phyloP scores from a whole-genome alignment of 169 alveolate genomes.

The Babesia gibsoni region DNA sequence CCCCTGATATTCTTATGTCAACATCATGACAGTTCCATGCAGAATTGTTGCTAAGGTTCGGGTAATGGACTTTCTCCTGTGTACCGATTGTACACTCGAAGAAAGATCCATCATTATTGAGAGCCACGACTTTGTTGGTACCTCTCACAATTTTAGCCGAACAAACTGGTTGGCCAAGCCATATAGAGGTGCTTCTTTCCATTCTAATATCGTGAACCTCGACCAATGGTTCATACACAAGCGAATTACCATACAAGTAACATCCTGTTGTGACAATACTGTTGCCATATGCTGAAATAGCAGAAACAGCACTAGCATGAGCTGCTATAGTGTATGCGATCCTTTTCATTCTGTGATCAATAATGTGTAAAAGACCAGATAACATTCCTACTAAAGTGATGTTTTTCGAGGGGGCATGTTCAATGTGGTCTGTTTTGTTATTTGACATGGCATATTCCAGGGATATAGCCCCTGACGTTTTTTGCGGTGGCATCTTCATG shows the following conservation, averaged over 20 bases:
- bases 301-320: conserved; percentile 22
- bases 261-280: conserved; percentile 53
- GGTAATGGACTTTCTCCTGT: conserved; percentile 8
- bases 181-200: conserved; percentile 7
- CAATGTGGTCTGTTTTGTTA: neutral
- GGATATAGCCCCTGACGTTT: conserved; percentile 39
- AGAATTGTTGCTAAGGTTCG: neutral
- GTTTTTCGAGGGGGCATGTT: conserved; percentile 6
- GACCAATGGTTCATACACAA: conserved; percentile 48
- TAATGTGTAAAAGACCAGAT: conserved; percentile 57
- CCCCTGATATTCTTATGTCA: conserved; percentile 16
- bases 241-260: conserved; percentile 20
- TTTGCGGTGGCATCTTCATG: neutral
- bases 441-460: conserved; percentile 27
- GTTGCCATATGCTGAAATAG: conserved; percentile 45
- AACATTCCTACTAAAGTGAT: conserved; percentile 54
- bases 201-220: conserved; percentile 57
- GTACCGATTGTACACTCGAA: conserved; percentile 36
- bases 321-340: conserved; percentile 44
- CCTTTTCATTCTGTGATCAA: conserved; percentile 45
- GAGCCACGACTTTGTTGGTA: conserved; percentile 40
- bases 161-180: conserved; percentile 45
- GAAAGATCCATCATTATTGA: conserved; percentile 36
- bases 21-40: conserved; percentile 29
- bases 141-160: conserved; percentile 17